These are phyloP conservation scores for Hericium rajendrae DNA, from an alignment of 768 basidiomycete species.

Conservation along the genomic window DNA sequence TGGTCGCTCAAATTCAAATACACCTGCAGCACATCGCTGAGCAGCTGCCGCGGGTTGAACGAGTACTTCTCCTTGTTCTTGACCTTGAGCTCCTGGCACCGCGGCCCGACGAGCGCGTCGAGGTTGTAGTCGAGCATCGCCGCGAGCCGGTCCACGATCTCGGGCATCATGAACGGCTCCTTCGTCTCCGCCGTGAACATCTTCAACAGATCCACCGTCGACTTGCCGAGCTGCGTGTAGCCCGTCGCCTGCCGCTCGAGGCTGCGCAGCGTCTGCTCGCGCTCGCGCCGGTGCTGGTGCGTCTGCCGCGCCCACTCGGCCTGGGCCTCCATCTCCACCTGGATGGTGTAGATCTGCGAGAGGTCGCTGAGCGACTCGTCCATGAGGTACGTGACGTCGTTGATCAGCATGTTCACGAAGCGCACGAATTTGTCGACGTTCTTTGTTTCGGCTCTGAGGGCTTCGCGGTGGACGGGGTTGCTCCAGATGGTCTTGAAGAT, in stretches of 20 bases:
- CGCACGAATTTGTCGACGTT: conserved; percentile 89
- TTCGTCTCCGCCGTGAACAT: conserved; percentile 89
- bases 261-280: conserved; percentile 64
- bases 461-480: conserved; percentile 80
- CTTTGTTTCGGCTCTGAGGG: conserved; percentile 68
- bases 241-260: conserved; percentile 79
- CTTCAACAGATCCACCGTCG: conserved; percentile 85
- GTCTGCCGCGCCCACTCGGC: conserved; percentile 60
- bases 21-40: conserved; percentile 83
- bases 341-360: conserved; percentile 78
- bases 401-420: conserved; percentile 97
- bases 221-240: conserved; percentile 79
- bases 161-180: conserved; percentile 88
- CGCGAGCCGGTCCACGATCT: conserved; percentile 91
- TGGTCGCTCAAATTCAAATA: conserved; percentile 83
- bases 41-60: conserved; percentile 75
- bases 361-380: conserved; percentile 91
- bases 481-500: conserved; percentile 88
- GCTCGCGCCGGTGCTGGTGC: conserved; percentile 71
- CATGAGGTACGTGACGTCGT: conserved; percentile 97
- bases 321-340: conserved; percentile 74
- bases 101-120: conserved; percentile 79
- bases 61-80: conserved; percentile 80
- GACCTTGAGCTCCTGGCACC: conserved; percentile 78
- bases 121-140: conserved; percentile 97